Conservation (phyloP, 1,284 basidiomycete genomes). For the Moesziomyces parantarcticus region DNA sequence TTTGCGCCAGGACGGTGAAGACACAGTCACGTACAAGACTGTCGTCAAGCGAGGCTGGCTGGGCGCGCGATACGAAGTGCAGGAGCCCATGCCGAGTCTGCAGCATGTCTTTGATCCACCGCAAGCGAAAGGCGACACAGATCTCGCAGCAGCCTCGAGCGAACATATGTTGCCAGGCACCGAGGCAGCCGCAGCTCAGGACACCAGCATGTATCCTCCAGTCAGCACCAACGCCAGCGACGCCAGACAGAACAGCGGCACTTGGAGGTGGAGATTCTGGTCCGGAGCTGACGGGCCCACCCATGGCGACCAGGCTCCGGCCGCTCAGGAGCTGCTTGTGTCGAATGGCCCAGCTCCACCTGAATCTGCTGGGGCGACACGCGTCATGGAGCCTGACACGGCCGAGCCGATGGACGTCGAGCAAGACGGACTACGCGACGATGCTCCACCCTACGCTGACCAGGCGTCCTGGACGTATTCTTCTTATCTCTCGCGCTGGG, state of each 20-base stretch:
- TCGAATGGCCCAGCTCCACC: not conserved
- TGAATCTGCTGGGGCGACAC: not conserved
- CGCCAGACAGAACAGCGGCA: constrained; percentile 15
- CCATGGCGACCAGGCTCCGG: constrained; percentile 4
- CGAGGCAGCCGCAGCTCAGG: not conserved
- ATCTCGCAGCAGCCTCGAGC: not conserved
- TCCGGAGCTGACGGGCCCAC: constrained; percentile 18
- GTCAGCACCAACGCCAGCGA: not conserved
- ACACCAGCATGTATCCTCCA: constrained; percentile 9
- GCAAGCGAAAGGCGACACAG: not conserved
- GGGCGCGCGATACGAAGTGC: constrained; percentile 41
- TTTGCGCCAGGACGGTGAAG: not conserved
- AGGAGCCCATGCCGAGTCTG: constrained; percentile 20
- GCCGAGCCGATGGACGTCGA: constrained; percentile 47
- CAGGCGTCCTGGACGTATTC: constrained; percentile 49
- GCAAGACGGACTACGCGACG: not conserved
- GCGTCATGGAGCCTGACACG: not conserved
- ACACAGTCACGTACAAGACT: constrained; percentile 33
- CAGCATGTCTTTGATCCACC: constrained; percentile 10
- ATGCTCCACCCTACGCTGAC: constrained; percentile 6
- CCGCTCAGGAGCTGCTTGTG: constrained; percentile 21
- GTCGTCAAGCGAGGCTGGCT: constrained; percentile 50
- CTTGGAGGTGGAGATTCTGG: constrained; percentile 44
- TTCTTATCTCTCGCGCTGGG: constrained; percentile 52
- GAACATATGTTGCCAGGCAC: not conserved